phyloP scores from a whole-genome alignment of 495 filamentous ascomycete genomes.

The Lasiosphaeria hispida region DNA sequence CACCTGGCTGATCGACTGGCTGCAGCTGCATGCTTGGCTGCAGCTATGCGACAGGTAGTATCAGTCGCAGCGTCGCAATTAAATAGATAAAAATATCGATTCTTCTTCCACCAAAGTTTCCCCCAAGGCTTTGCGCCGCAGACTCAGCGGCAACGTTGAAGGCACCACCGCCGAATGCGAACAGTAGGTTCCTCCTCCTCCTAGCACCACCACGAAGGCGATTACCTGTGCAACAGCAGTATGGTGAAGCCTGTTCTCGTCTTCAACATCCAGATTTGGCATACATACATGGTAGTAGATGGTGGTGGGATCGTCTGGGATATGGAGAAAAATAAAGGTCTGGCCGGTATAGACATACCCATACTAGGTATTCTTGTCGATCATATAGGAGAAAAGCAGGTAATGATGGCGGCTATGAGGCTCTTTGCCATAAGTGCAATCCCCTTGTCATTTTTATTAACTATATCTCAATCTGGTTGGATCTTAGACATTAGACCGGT shows the following conservation, averaged over 20 bases:
- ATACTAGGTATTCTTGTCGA: slow-evolving; percentile 39
- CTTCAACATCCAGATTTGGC: slow-evolving; percentile 41
- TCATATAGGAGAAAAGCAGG: slow-evolving; percentile 51
- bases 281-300: slow-evolving; percentile 41
- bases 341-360: slow-evolving; percentile 48
- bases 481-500: slow-evolving; percentile 31
- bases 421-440: slow-evolving; percentile 25
- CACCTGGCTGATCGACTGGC: no score
- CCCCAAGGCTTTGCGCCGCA: no score
- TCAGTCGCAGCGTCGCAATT: no score
- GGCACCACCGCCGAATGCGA: no score
- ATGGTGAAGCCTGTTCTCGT: slow-evolving; percentile 35
- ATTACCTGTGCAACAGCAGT: slow-evolving; percentile 48
- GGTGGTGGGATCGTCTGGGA: slow-evolving; percentile 39
- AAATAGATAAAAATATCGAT: no score
- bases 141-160: no score
- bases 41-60: no score
- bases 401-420: slow-evolving; percentile 40
- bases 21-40: no score
- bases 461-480: slow-evolving; percentile 28
- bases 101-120: no score
- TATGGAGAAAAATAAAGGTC: slow-evolving; percentile 47
- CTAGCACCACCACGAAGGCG: no score
- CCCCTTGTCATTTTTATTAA: slow-evolving; percentile 27
- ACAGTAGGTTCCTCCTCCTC: no score